Evolutionary conservation across 345 rosid genomes (phyloP).

Genomic region (Syzygium aromaticum): DNA sequence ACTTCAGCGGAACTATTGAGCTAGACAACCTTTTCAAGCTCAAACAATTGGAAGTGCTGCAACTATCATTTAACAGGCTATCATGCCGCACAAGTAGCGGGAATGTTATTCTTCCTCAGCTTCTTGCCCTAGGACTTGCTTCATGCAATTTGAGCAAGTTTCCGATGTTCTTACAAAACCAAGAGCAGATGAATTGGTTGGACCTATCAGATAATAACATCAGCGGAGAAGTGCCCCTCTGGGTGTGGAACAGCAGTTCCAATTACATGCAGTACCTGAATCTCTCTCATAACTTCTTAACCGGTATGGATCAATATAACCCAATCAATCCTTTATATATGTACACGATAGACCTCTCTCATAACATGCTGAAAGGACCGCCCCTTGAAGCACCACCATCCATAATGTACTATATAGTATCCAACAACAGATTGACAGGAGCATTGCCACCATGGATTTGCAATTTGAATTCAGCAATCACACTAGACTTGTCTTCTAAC

Average conservation of each 20-base stretch:
- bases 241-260: not conserved
- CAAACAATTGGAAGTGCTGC: not conserved
- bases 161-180: not conserved
- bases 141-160: conserved; percentile 1
- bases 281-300: not conserved
- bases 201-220: conserved; percentile 1
- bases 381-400: not conserved
- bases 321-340: not conserved
- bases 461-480: not conserved
- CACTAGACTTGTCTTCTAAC: not conserved
- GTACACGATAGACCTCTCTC: not conserved
- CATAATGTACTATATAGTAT: not conserved
- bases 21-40: not conserved
- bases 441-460: not conserved
- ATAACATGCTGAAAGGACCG: not conserved
- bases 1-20: not conserved
- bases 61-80: conserved; percentile 1
- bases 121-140: not conserved
- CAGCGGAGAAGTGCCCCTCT: not conserved
- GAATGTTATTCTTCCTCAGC: not conserved
- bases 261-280: not conserved
- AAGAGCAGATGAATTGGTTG: not conserved
- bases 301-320: not conserved
- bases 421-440: not conserved
- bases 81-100: not conserved